Evolutionary conservation across 23 red algal genomes (phyloP), one percentile per base, ranked within the genome.

Genomic region (Chondrus crispus): DNA sequence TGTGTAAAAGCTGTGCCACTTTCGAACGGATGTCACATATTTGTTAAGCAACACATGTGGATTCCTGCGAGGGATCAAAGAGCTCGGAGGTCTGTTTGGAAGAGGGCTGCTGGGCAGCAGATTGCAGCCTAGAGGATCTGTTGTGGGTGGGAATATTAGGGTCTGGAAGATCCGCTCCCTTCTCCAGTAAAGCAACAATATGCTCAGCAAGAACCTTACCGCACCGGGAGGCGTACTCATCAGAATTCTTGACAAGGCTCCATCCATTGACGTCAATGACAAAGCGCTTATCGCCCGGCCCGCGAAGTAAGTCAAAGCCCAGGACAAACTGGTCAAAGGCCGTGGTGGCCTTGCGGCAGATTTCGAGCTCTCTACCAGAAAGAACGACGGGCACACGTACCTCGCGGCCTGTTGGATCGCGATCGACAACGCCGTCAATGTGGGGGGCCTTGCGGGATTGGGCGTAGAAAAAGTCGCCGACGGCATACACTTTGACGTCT

Each of bases 211-310:
- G 82, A 28, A 86, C 26, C 11, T 86, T 57, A 5, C 82, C 62
- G 4, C 54, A 57, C 29, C 62, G 62, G 46, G 51, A 3, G 10
- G 82, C 26, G 26, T 86, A 86, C 28, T 86, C 82, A 46, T 89
- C 85, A 20, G 72, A 89, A 66, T 89, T 76, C 57, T 98, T 98
- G 14, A 95, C 97, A 41, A 98, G 81, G 74, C 93, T 96, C 88
- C 93, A 98, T 16, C 97, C 97, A 71, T 98, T 98, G 85, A 98
- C 97, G 62, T 98, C 97, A 84, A 95, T 96, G 28, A 98, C 93
- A 54, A 85, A 93, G 29, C 44, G 44, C 30, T 33, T 40, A 3
- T 77, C 82, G 26, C 89, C 88, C 19, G 57, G 69, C 28, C 44
- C 32, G 20, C 97, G 93, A 50, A 98, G 50, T 10, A 98, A 48